A percentile compares a stretch with the other conserved stretches of the same genome.
Evolutionary conservation across 768 basidiomycete species (phyloP).

Genomic region (Lepiota brunneoincarnata): DNA sequence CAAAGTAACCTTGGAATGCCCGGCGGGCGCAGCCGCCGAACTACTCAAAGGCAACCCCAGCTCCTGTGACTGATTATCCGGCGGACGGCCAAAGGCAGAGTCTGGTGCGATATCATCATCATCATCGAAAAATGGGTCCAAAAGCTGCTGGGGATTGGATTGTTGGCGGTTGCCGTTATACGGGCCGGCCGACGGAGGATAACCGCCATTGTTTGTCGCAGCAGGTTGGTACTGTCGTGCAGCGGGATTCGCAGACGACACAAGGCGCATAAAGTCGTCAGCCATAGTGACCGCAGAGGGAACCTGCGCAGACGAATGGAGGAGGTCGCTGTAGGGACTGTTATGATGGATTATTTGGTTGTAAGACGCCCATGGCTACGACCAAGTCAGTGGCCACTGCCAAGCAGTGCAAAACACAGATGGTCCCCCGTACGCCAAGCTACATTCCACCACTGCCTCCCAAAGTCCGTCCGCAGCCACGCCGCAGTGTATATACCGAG

Average conservation of each 20-base stretch:
- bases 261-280: slow-evolving; percentile 74
- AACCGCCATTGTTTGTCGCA: slow-evolving; percentile 37
- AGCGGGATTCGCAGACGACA: slow-evolving; percentile 71
- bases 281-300: slow-evolving; percentile 37
- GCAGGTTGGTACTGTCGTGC: slow-evolving; percentile 48
- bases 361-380: not conserved
- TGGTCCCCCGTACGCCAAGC: not conserved
- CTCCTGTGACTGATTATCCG: slow-evolving; percentile 50
- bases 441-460: not conserved
- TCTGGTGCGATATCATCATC: slow-evolving; percentile 73
- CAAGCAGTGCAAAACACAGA: slow-evolving; percentile 14
- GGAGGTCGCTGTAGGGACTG: slow-evolving; percentile 1
- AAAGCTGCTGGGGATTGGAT: slow-evolving; percentile 44
- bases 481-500: not conserved
- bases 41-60: slow-evolving; percentile 57
- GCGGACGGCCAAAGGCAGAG: slow-evolving; percentile 58
- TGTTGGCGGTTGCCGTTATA: slow-evolving; percentile 28
- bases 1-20: slow-evolving; percentile 44
- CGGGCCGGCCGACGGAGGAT: slow-evolving; percentile 50
- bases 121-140: slow-evolving; percentile 91
- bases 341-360: slow-evolving; percentile 6
- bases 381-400: slow-evolving; percentile 5
- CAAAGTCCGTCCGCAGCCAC: not conserved
- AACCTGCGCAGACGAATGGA: slow-evolving; percentile 9
- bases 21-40: slow-evolving; percentile 61